Evolutionary conservation across 495 filamentous ascomycete species (phyloP).

Genomic region (Neurospora sp.): DNA sequence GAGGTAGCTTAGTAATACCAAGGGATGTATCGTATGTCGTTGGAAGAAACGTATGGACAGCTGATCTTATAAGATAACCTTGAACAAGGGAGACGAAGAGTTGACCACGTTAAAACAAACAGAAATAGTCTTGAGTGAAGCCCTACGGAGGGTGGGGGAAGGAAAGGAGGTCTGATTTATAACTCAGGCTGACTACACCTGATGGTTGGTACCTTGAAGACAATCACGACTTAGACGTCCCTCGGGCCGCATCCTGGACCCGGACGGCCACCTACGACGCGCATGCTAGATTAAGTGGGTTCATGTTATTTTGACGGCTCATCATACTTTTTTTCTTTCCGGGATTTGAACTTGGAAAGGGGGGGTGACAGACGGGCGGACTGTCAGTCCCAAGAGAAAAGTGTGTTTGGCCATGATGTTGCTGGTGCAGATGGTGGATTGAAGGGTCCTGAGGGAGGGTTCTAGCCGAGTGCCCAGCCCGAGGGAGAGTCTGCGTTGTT

Average conservation of each 20-base stretch:
- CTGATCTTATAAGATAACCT: not conserved
- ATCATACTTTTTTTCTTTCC: not conserved
- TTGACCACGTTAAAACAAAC: not conserved
- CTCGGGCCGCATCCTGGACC: not conserved
- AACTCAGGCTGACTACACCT: not conserved
- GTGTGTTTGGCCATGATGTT: not conserved
- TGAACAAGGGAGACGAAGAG: not conserved
- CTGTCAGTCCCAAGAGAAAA: not conserved
- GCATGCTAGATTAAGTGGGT: not conserved
- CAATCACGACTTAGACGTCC: not conserved
- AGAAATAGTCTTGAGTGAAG: not conserved
- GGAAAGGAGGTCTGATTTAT: not conserved
- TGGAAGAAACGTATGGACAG: not conserved
- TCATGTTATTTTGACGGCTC: not conserved
- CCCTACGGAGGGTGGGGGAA: not conserved
- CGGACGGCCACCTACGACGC: not conserved
- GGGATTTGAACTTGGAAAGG: not conserved
- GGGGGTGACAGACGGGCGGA: not conserved
- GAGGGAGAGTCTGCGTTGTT: not conserved
- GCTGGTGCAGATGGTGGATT: not conserved
- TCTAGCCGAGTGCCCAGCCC: not conserved
- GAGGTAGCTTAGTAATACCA: not conserved
- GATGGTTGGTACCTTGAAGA: not conserved
- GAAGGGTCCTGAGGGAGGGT: not conserved
- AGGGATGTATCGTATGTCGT: not conserved